Evolutionary conservation across 2,329 filamentous ascomycete genomes (phyloP).

Genomic region (Chrysosporium keratinophilum): DNA sequence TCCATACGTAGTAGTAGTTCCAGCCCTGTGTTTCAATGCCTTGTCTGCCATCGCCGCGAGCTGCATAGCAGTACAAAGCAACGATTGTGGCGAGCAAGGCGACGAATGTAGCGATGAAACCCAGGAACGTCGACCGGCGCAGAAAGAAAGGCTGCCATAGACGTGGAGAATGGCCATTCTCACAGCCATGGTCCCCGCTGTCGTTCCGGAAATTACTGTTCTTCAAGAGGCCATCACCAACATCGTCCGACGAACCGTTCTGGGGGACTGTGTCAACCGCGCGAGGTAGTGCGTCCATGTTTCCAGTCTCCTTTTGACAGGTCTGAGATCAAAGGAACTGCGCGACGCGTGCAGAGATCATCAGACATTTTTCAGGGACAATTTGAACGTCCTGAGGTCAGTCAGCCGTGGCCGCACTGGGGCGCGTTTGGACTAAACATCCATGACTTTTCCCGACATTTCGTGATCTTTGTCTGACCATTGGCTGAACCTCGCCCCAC

Average conservation of each 20-base stretch:
- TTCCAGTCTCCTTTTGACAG: slow-evolving; percentile 7
- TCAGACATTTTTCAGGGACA: background rate
- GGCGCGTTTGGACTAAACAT: background rate
- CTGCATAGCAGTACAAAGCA: slow-evolving; percentile 9
- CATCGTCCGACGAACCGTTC: background rate
- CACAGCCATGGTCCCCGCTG: background rate
- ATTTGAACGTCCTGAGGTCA: background rate
- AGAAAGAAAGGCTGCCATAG: slow-evolving; percentile 12
- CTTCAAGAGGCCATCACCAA: slow-evolving; percentile 4
- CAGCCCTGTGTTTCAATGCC: slow-evolving; percentile 7
- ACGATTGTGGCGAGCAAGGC: slow-evolving; percentile 7
- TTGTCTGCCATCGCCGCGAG: slow-evolving; percentile 7
- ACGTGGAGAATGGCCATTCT: background rate
- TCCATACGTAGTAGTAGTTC: slow-evolving; percentile 11
- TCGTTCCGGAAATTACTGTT: slow-evolving; percentile 2
- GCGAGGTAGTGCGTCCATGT: slow-evolving; percentile 2
- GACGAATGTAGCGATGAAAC: slow-evolving; percentile 6
- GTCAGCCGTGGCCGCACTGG: background rate
- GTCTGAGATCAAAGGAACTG: slow-evolving; percentile 3
- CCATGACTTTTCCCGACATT: background rate
- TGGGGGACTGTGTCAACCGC: slow-evolving; percentile 3
- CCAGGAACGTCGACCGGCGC: slow-evolving; percentile 5
- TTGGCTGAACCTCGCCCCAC: background rate
- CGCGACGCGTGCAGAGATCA: background rate
- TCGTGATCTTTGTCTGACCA: background rate